These are phyloP conservation scores for Penicillium olsonii DNA, from an alignment of 2,329 filamentous ascomycete genomes.

Conservation along the genomic window DNA sequence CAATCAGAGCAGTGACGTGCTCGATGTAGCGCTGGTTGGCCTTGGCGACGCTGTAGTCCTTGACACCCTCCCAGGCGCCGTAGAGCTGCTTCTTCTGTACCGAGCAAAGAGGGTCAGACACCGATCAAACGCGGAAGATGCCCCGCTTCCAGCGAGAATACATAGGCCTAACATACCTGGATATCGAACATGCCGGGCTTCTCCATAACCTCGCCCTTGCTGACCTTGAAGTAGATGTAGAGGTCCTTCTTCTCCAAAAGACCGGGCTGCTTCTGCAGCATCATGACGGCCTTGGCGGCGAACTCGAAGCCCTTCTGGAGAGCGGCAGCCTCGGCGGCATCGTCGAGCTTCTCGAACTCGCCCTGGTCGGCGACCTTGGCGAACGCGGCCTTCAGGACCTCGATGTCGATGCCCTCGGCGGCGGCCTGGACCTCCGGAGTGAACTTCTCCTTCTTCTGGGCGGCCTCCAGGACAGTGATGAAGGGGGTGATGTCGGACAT, in stretches of 20 bases:
- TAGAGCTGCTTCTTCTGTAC: constrained; percentile 76
- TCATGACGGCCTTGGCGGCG: constrained; percentile 33
- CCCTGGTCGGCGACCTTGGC: constrained; percentile 17
- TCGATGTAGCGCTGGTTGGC: constrained; percentile 78
- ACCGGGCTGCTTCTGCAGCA: constrained; percentile 27
- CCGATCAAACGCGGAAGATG: too few relatives aligned
- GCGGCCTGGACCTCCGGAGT: constrained; percentile 30
- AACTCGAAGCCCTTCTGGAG: constrained; percentile 32
- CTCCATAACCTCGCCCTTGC: constrained; percentile 29
- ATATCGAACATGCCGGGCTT: constrained; percentile 42
- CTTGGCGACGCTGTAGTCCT: constrained; percentile 63
- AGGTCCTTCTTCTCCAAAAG: constrained; percentile 32
- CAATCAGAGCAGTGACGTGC: constrained; percentile 71
- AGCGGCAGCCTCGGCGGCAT: constrained; percentile 17
- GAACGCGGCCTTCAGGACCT: constrained; percentile 25
- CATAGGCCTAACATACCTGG: constrained; percentile 34
- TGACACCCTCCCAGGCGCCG: constrained; percentile 71
- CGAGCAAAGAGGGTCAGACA: constrained; percentile 18
- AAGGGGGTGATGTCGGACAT: constrained; percentile 33
- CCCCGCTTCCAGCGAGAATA: too few relatives aligned
- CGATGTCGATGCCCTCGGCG: constrained; percentile 27
- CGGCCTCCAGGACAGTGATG: constrained; percentile 27
- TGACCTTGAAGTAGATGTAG: constrained; percentile 45
- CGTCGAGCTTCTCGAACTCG: constrained; percentile 16
- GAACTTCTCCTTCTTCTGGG: constrained; percentile 32